Evolutionary conservation across 1,284 basidiomycete genomes (phyloP).

Genomic region (Apiotrichum sp.): DNA sequence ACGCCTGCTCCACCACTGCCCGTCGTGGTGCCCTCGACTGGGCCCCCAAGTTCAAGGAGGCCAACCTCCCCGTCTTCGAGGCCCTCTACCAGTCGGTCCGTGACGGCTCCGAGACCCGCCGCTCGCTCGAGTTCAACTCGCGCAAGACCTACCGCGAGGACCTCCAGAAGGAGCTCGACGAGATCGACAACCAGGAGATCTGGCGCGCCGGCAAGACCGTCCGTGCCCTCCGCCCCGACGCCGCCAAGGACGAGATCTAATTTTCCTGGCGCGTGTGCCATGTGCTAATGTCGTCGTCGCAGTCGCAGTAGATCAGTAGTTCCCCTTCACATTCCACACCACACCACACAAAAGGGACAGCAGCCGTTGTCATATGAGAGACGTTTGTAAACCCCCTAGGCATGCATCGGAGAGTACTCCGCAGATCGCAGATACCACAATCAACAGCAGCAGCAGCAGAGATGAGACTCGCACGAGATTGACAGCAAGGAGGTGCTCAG

Average conservation of each 20-base stretch:
- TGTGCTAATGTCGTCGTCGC: background rate
- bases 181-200: constrained; percentile 85
- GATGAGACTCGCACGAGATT: too few species aligned
- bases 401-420: constrained; percentile 2
- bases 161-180: constrained; percentile 86
- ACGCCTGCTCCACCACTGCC: constrained; percentile 97
- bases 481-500: too few species aligned
- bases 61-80: constrained; percentile 91
- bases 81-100: constrained; percentile 85
- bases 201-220: constrained; percentile 79
- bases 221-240: constrained; percentile 45
- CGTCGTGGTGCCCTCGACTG: constrained; percentile 98
- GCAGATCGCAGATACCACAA: background rate
- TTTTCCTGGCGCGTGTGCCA: background rate
- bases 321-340: background rate
- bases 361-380: constrained; percentile 5
- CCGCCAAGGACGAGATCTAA: constrained; percentile 43
- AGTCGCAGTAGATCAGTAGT: background rate
- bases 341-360: constrained; percentile 1
- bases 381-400: constrained; percentile 3
- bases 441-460: background rate
- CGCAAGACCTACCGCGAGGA: constrained; percentile 89
- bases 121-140: constrained; percentile 93
- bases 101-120: constrained; percentile 94
- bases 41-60: constrained; percentile 91